phyloP scores from a whole-genome alignment of 1,284 basidiomycete genomes.

The Ustilago sp. region DNA sequence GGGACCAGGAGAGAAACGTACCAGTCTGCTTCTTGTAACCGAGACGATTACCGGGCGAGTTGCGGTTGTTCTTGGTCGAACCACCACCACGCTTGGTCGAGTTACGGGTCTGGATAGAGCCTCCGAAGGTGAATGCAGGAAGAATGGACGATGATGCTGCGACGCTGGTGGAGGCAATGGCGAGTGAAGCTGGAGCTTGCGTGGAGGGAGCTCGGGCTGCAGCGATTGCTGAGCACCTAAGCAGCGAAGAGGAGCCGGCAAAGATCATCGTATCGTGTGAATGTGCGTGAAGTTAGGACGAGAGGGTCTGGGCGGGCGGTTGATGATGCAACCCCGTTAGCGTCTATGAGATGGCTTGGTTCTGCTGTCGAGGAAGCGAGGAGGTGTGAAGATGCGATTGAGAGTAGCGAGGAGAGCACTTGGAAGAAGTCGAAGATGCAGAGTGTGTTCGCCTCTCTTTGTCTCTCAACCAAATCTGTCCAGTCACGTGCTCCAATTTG shows the following conservation, averaged over 20 bases:
- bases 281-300: not conserved
- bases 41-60: conserved; percentile 67
- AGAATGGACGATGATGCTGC: conserved; percentile 24
- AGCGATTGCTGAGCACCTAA: conserved; percentile 34
- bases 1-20: conserved; percentile 2
- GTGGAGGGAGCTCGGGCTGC: conserved; percentile 25
- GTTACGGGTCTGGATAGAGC: conserved; percentile 67
- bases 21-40: conserved; percentile 66
- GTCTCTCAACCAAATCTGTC: conserved; percentile 19
- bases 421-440: not conserved
- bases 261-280: conserved; percentile 23
- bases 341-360: too few relatives aligned
- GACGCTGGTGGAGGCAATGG: conserved; percentile 46
- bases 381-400: not conserved
- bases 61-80: conserved; percentile 68
- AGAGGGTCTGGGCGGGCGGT: too few relatives aligned
- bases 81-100: conserved; percentile 69
- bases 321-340: too few relatives aligned
- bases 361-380: not conserved
- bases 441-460: not conserved
- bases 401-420: not conserved
- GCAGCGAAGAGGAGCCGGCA: conserved; percentile 24
- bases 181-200: conserved; percentile 51
- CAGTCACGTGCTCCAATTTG: conserved; percentile 24
- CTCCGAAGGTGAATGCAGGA: conserved; percentile 62